A percentile compares a stretch with the other conserved stretches of the same genome.
Conservation (phyloP, 805 yeast species). For the Suhomyces sp. region DNA sequence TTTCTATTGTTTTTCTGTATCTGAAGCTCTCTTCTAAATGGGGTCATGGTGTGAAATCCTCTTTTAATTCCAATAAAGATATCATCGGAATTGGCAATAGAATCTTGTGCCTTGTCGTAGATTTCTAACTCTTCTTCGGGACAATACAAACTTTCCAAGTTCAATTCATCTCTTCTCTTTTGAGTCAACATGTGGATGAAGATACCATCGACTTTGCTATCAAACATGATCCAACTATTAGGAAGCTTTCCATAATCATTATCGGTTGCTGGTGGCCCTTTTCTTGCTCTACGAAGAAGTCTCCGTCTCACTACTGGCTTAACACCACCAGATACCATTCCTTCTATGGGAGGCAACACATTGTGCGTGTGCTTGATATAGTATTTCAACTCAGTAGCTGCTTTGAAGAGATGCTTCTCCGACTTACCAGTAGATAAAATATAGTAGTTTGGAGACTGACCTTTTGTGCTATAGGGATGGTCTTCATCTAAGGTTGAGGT, state of each 20-base stretch:
- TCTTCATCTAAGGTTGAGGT: conserved; percentile 39
- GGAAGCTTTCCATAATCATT: conserved; percentile 56
- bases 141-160: conserved; percentile 71
- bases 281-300: conserved; percentile 51
- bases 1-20: neutral
- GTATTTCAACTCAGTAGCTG: conserved; percentile 57
- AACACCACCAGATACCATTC: conserved; percentile 60
- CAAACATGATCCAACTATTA: conserved; percentile 84
- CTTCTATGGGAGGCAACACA: conserved; percentile 60
- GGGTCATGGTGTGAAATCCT: conserved; percentile 36
- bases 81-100: conserved; percentile 18
- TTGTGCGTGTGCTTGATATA: conserved; percentile 50
- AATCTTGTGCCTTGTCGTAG: conserved; percentile 19
- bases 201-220: conserved; percentile 61
- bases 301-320: conserved; percentile 39
- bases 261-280: conserved; percentile 51
- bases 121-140: conserved; percentile 36
- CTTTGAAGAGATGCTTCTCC: conserved; percentile 70
- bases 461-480: conserved; percentile 29
- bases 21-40: neutral
- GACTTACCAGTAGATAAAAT: conserved; percentile 76
- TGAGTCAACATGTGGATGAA: conserved; percentile 72
- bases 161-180: conserved; percentile 63
- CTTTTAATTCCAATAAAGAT: conserved; percentile 24
- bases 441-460: conserved; percentile 32